Percentiles rank a stretch among this genome's conserved stretches.
Evolutionary conservation across 306 rosid species (phyloP).

Genomic region (Cucurbita maxima): DNA sequence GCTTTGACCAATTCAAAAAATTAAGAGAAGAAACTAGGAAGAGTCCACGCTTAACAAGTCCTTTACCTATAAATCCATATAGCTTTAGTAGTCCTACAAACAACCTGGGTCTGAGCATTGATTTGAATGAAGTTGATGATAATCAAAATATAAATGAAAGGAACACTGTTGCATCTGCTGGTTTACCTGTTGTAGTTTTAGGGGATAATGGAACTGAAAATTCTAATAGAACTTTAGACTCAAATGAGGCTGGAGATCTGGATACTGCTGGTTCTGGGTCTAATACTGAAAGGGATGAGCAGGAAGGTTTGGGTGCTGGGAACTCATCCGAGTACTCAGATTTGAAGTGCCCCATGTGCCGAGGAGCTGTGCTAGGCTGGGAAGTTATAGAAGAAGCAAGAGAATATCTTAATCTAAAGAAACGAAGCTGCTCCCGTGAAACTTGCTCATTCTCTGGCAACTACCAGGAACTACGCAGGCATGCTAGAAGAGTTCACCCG

Average conservation of each 20-base stretch:
- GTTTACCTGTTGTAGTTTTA: conserved; percentile 44
- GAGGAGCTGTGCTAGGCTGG: conserved; percentile 71
- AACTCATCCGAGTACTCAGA: conserved; percentile 44
- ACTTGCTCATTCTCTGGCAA: conserved; percentile 71
- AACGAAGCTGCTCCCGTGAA: conserved; percentile 79
- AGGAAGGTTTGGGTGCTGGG: conserved; percentile 41
- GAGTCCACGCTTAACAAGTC: conserved; percentile 48
- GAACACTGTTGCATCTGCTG: conserved; percentile 46
- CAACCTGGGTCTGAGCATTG: conserved; percentile 36
- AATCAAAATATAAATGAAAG: conserved; percentile 48
- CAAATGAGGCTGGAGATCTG: conserved; percentile 41
- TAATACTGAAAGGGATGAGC: conserved; percentile 47
- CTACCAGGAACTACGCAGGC: conserved; percentile 78
- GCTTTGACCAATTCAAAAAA: conserved; percentile 90
- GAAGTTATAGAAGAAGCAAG: conserved; percentile 82
- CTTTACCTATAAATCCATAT: conserved; percentile 44
- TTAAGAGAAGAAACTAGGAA: conserved; percentile 42
- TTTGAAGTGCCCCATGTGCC: conserved; percentile 74
- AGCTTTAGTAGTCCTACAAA: conserved; percentile 43
- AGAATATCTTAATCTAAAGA: conserved; percentile 67
- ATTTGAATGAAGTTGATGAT: conserved; percentile 51
- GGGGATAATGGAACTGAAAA: conserved; percentile 48
- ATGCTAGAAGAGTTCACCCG: conserved; percentile 87
- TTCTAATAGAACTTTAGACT: conserved; percentile 44
- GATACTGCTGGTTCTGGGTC: conserved; percentile 68